Percentiles rank a stretch among this genome's conserved stretches.
Conservation (phyloP, 2,329 filamentous ascomycete species). For the Cytospora piceicola region DNA sequence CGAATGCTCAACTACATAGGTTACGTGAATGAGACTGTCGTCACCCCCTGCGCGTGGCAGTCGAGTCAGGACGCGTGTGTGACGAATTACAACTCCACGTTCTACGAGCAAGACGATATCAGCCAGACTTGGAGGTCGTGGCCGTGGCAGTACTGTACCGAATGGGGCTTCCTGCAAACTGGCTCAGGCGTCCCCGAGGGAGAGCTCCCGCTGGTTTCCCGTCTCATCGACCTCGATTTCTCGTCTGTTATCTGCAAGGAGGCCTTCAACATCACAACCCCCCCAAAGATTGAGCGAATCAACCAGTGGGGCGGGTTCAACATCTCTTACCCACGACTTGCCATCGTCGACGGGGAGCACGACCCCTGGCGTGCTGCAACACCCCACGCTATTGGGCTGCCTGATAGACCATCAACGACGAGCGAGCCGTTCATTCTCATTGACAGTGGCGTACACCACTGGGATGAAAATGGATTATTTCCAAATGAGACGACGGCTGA, state of each 20-base stretch:
- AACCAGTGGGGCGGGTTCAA: slow-evolving; percentile 78
- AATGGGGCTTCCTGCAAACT: slow-evolving; percentile 79
- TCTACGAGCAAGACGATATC: slow-evolving; percentile 43
- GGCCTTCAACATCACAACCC: slow-evolving; percentile 70
- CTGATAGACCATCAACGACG: slow-evolving; percentile 60
- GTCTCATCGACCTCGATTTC: slow-evolving; percentile 68
- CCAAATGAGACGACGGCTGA: slow-evolving; percentile 61
- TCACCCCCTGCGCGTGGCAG: slow-evolving; percentile 33
- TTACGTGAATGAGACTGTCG: slow-evolving; percentile 41
- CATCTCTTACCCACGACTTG: slow-evolving; percentile 75
- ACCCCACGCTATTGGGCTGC: slow-evolving; percentile 67
- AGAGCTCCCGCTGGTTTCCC: slow-evolving; percentile 72
- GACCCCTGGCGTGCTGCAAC: slow-evolving; percentile 82
- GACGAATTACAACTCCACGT: slow-evolving; percentile 40
- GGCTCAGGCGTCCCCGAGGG: slow-evolving; percentile 69
- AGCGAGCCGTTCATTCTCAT: slow-evolving; percentile 77
- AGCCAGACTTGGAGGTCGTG: slow-evolving; percentile 50
- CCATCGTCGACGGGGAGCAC: slow-evolving; percentile 74
- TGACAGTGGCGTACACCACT: slow-evolving; percentile 76
- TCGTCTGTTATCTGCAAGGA: slow-evolving; percentile 64
- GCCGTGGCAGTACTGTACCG: slow-evolving; percentile 59
- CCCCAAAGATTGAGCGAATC: slow-evolving; percentile 66
- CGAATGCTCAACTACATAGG: slow-evolving; percentile 59
- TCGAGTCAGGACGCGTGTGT: slow-evolving; percentile 45
- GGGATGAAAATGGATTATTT: slow-evolving; percentile 74